Conservation (phyloP, 768 basidiomycete genomes). For the Lentinus brumalis region DNA sequence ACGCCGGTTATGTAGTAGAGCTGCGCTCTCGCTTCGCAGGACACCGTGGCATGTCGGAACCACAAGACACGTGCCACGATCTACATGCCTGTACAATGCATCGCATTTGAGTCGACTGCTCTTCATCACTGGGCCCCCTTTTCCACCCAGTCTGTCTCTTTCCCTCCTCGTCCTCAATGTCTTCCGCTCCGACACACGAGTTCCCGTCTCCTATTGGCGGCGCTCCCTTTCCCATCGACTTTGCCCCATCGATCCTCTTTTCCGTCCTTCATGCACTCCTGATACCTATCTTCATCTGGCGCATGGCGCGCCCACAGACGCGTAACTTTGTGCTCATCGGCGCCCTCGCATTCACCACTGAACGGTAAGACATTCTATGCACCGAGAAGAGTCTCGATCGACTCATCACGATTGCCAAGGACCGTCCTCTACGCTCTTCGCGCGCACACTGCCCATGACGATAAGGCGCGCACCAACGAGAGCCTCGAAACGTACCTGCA, state of each 20-base stretch:
- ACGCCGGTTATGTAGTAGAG: no score
- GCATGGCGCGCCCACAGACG: conserved; percentile 36
- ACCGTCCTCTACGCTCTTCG: conserved; percentile 25
- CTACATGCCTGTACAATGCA: no score
- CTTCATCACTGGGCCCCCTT: no score
- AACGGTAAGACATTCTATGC: conserved; percentile 34
- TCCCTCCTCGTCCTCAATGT: background rate
- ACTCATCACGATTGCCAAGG: conserved; percentile 5
- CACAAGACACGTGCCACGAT: no score
- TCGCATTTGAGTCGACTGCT: no score
- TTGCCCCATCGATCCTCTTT: conserved; percentile 46
- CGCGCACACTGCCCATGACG: conserved; percentile 22
- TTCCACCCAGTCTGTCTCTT: no score
- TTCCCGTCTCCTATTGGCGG: conserved; percentile 50
- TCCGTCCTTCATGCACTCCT: conserved; percentile 40
- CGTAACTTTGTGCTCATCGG: conserved; percentile 39
- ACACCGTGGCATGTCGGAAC: no score
- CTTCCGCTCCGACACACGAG: background rate
- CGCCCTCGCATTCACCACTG: conserved; percentile 36
- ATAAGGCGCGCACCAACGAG: conserved; percentile 12
- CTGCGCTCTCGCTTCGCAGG: no score
- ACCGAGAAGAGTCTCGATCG: background rate
- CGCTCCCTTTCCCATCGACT: conserved; percentile 38
- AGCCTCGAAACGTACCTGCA: conserved; percentile 25
- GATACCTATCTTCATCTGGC: conserved; percentile 39